Evolutionary conservation across 1,139 yeast genomes (phyloP).

Genomic region (Yamadazyma membranifaciens): DNA sequence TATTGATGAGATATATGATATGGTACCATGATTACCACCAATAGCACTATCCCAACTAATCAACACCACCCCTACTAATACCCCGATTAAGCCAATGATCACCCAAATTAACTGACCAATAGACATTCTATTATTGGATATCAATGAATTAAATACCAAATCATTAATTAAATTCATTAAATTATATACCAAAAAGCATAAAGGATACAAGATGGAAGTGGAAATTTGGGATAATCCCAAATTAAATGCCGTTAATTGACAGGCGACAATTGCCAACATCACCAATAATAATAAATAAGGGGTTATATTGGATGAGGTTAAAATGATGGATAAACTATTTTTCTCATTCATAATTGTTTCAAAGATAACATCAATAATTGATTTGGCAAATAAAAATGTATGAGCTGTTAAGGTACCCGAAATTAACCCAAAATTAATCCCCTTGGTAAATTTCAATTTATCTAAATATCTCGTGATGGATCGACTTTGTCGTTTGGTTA

Average conservation of each 20-base stretch:
- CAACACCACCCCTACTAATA: slow-evolving; percentile 40
- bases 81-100: slow-evolving; percentile 36
- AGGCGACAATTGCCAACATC: slow-evolving; percentile 68
- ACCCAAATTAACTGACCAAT: slow-evolving; percentile 34
- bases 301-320: slow-evolving; percentile 23
- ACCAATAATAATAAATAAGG: slow-evolving; percentile 53
- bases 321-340: slow-evolving; percentile 21
- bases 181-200: slow-evolving; percentile 83
- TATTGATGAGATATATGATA: slow-evolving; percentile 2
- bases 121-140: slow-evolving; percentile 28
- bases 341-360: slow-evolving; percentile 39
- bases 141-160: slow-evolving; percentile 47
- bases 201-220: slow-evolving; percentile 78
- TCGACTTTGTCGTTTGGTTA: slow-evolving; percentile 13
- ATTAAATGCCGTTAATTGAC: slow-evolving; percentile 73
- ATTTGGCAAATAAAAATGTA: slow-evolving; percentile 79
- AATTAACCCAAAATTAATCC: slow-evolving; percentile 62
- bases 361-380: slow-evolving; percentile 68
- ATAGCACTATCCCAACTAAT: slow-evolving; percentile 47
- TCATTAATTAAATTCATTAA: slow-evolving; percentile 73
- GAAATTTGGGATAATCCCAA: slow-evolving; percentile 70
- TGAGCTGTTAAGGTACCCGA: slow-evolving; percentile 86
- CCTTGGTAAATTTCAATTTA: slow-evolving; percentile 38
- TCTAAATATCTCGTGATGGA: slow-evolving; percentile 14
- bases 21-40: slow-evolving; percentile 12